Percentiles rank a stretch among this genome's conserved stretches.
These are phyloP conservation scores for Hypoxylon cercidicola DNA, from an alignment of 495 filamentous ascomycete genomes.

Conservation along the genomic window DNA sequence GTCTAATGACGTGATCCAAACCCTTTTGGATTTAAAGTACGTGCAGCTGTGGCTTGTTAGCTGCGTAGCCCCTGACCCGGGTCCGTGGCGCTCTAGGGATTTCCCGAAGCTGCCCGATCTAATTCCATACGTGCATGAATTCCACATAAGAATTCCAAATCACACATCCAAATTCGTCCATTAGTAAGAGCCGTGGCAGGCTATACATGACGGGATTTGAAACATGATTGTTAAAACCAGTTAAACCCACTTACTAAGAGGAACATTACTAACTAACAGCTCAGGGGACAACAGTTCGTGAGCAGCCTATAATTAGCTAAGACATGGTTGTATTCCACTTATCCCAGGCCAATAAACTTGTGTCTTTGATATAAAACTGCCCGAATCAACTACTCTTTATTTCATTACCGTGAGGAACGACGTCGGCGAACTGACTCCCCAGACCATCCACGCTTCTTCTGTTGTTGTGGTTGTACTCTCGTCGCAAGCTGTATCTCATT, in stretches of 20 bases:
- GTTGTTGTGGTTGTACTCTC: too few species aligned
- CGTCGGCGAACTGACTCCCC: too few species aligned
- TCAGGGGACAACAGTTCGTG: neutral
- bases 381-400: too few species aligned
- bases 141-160: slow-evolving; percentile 24
- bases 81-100: neutral
- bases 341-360: too few species aligned
- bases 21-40: neutral
- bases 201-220: slow-evolving; percentile 13
- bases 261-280: neutral
- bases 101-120: slow-evolving; percentile 14
- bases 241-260: neutral
- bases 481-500: too few species aligned
- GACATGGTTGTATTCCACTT: too few species aligned
- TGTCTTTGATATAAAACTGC: too few species aligned
- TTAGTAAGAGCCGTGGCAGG: slow-evolving; percentile 5
- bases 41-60: slow-evolving; percentile 10
- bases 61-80: neutral
- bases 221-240: neutral
- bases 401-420: too few species aligned
- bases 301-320: neutral
- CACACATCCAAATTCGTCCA: slow-evolving; percentile 2
- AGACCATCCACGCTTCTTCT: too few species aligned
- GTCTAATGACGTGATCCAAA: slow-evolving; percentile 27
- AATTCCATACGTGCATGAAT: slow-evolving; percentile 18